phyloP scores from a whole-genome alignment of 768 basidiomycete genomes.

The Trametes elegans region DNA sequence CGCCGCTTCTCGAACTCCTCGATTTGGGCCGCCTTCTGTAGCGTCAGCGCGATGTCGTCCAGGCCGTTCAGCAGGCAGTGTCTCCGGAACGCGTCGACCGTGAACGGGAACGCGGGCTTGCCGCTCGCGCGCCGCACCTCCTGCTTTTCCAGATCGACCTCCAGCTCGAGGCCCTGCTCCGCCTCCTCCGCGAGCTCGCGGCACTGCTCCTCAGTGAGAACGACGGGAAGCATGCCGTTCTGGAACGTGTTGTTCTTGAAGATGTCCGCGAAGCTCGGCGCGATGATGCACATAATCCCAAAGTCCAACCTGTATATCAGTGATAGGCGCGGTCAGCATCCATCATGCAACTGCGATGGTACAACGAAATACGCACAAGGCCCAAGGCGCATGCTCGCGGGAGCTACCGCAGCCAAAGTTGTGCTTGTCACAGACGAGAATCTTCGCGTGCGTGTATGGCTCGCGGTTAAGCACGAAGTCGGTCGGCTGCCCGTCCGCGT shows the following conservation, averaged over 20 bases:
- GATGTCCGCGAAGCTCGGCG: slow-evolving; percentile 63
- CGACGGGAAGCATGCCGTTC: slow-evolving; percentile 62
- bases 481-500: slow-evolving; percentile 47
- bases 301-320: slow-evolving; percentile 46
- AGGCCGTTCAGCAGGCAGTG: slow-evolving; percentile 94
- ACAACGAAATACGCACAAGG: slow-evolving; percentile 35
- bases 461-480: slow-evolving; percentile 63
- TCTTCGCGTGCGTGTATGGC: slow-evolving; percentile 50
- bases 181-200: slow-evolving; percentile 51
- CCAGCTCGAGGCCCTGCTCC: slow-evolving; percentile 47
- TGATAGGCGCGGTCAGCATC: neutral
- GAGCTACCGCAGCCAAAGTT: slow-evolving; percentile 67
- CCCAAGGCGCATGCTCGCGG: slow-evolving; percentile 63
- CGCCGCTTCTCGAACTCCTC: slow-evolving; percentile 76
- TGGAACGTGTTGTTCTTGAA: slow-evolving; percentile 63
- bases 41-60: slow-evolving; percentile 94
- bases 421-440: slow-evolving; percentile 55
- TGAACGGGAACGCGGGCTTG: slow-evolving; percentile 70
- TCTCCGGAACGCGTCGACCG: slow-evolving; percentile 85
- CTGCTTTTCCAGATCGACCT: slow-evolving; percentile 59
- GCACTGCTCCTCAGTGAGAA: slow-evolving; percentile 48
- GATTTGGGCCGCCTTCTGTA: slow-evolving; percentile 74
- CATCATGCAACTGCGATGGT: neutral
- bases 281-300: slow-evolving; percentile 61
- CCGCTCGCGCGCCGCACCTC: slow-evolving; percentile 62